Evolutionary conservation across 306 rosid genomes (phyloP), one percentile per base, ranked within the genome.

Genomic region (Benincasa hispida): DNA sequence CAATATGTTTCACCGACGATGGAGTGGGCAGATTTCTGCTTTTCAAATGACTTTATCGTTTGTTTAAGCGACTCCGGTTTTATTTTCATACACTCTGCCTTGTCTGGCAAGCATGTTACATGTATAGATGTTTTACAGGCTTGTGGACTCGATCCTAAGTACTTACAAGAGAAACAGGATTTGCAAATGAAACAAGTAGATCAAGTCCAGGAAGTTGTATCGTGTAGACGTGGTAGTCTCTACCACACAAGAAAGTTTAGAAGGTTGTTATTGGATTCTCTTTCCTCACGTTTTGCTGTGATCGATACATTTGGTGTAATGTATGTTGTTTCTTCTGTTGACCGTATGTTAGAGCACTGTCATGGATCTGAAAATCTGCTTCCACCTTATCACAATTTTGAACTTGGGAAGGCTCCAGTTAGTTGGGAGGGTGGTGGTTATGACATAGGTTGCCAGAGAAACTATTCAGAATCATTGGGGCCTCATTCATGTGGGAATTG

Each of bases 361-460:
- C 79, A 79, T 79, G 78, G 69, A 66, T 79, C 82, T 74, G 86
- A 85, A 83, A 87, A 84, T 78, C 82, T 87, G 82, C 86, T 88
- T 87, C 91, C 90, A 50, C 68, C 79, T 84, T 77, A 72, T 86
- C 89, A 83, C 73, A 77, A 88, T 76, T 73, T 66, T 54, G 88
- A 92, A 75, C 81, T 83, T 81, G 97, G 95, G 56, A 82, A 95
- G 41, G 77, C 79, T 84, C 81, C 86, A 83, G 88, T 83, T 86
- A 89, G 91, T 66, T 93, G 91, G 92, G 91, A 91, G 76, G 94
- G 88, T 60, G 97, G 91, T 72, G 95, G 95, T 81, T 90, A 86
- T 82, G 84, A 86, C 77, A 87, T 94, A 47, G 88, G 94, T 57
- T 67, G 77, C 81, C 96, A 87, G 87, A 81, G 81, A 76, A 84